These are phyloP conservation scores for Jimgerdemannia lactiflua DNA, from an alignment of 192 early-diverging fungal species.

Conservation along the genomic window DNA sequence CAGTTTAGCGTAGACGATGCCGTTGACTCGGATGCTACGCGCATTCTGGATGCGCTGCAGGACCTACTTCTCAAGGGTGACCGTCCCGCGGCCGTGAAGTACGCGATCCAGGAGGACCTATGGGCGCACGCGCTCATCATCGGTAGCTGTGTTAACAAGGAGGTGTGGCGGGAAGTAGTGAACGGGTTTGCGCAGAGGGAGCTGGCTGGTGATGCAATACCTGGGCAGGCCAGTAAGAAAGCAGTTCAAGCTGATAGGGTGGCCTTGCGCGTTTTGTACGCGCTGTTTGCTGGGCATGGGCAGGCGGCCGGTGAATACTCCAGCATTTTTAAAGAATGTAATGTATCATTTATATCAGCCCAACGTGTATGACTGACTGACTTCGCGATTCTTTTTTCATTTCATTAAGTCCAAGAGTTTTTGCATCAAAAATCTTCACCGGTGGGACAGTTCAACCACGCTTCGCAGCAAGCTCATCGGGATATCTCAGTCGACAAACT, in stretches of 20 bases:
- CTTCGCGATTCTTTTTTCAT: slow-evolving; percentile 24
- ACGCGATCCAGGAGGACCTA: slow-evolving; percentile 44
- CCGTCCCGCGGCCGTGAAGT: slow-evolving; percentile 50
- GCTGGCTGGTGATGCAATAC: slow-evolving; percentile 32
- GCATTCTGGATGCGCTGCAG: slow-evolving; percentile 56
- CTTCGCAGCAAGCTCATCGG: slow-evolving; percentile 4
- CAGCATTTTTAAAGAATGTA: no score
- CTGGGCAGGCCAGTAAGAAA: slow-evolving; percentile 4
- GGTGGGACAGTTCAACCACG: neutral
- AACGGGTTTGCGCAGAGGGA: slow-evolving; percentile 60
- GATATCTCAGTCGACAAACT: slow-evolving; percentile 33
- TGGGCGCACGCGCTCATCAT: slow-evolving; percentile 95
- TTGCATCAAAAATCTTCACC: neutral
- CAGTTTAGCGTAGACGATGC: neutral
- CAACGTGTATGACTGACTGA: no score
- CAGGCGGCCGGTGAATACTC: slow-evolving; percentile 35
- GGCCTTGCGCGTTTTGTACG: slow-evolving; percentile 61
- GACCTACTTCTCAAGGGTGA: slow-evolving; percentile 58
- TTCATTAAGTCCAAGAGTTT: no score
- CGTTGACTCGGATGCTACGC: slow-evolving; percentile 10
- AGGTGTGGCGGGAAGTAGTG: slow-evolving; percentile 79
- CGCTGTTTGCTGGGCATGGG: slow-evolving; percentile 63
- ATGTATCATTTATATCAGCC: no score
- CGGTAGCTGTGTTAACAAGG: slow-evolving; percentile 82
- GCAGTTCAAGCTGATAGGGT: slow-evolving; percentile 32